Base-by-base conservation (phyloP, 495 filamentous ascomycete species). In the Xylaria telfairii region DNA sequence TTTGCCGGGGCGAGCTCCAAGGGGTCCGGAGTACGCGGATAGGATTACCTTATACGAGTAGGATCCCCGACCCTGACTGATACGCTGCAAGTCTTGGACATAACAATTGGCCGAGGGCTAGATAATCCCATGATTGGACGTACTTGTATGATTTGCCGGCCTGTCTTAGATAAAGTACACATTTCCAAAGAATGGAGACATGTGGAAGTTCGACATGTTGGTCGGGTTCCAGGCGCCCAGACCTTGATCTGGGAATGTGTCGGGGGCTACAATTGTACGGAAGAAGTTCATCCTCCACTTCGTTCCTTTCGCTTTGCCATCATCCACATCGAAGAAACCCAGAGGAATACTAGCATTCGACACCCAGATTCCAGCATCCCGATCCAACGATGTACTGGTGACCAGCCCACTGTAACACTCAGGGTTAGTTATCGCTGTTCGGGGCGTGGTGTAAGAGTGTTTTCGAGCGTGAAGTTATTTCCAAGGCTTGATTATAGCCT, bases 221-320 rank as follows among this genome's bases (percentile, higher is more conserved):
- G 77, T 74, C 32, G 75, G 75, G 53, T 34, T 76, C 78, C 78
- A 80, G 28, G 75, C 78, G 21, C 78, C 78, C 7, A 80, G 66
- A 0, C 51, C 42, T 49, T 80, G 78, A 47, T 76, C 72, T 5
- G 78, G 78, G 65, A 66, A 80, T 9, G 72, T 80, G 1, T 77
- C 77, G 1, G 75, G 74, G 21, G 75, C 67, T 12, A 76, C 75
- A 17, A 80, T 61, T 0, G 75, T 79, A 32, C 78, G 75, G 70
- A 80, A 75, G 47, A 80, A 80, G 60, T 80, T 79, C 77, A 79
- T 79, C 49, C 78, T 67, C 78, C 78, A 80, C 19, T 63, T 4
- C 1, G 78, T 80, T 3, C 77, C 77, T 64, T 68, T 54, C n/a
- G 78, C 77, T 59, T 72, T 26, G 28, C 78, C 77, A 21, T 68